phyloP scores from a whole-genome alignment of 2,329 filamentous ascomycete species.

The Phyllosticta paracitricarpa region DNA sequence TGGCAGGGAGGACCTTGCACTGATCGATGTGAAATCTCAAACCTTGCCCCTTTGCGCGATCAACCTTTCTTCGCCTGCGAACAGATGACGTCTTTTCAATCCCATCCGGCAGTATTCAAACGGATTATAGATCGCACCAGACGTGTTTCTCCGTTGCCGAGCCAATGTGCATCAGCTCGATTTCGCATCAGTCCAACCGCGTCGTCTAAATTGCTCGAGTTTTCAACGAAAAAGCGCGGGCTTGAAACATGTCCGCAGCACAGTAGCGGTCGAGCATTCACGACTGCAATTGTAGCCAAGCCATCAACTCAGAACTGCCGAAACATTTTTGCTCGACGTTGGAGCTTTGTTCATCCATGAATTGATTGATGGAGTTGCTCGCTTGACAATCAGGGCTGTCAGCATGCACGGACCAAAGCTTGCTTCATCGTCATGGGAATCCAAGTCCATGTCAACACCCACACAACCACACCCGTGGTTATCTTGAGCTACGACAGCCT shows the following conservation, averaged over 20 bases:
- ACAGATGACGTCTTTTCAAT: neutral
- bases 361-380: neutral
- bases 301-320: neutral
- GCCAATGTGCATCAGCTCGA: neutral
- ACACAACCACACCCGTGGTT: neutral
- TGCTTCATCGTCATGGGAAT: neutral
- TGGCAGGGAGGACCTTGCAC: neutral
- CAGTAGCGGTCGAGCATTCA: neutral
- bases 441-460: neutral
- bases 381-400: neutral
- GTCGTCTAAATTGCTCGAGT: neutral
- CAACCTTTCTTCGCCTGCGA: neutral
- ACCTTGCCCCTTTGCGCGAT: neutral
- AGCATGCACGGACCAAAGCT: neutral
- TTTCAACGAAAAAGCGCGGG: neutral
- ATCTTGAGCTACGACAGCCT: neutral
- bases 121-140: neutral
- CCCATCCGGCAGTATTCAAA: neutral
- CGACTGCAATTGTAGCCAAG: neutral
- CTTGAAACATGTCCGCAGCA: neutral
- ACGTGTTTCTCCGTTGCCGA: neutral
- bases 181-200: neutral
- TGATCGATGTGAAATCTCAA: neutral
- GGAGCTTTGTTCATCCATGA: neutral
- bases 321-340: neutral